These are phyloP conservation scores for Pichia heedii DNA, from an alignment of 805 yeast species.

Conservation along the genomic window DNA sequence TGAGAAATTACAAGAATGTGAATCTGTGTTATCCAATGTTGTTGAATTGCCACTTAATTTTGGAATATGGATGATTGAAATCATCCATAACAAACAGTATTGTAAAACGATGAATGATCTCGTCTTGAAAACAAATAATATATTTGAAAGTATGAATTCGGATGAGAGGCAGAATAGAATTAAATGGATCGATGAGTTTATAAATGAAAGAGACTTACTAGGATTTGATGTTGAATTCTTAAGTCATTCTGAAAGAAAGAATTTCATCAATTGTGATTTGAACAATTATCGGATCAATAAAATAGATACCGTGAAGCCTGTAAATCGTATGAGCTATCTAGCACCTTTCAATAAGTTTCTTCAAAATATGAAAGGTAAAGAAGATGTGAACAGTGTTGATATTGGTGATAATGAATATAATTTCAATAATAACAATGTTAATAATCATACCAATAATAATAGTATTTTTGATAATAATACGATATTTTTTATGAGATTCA, in stretches of 20 bases:
- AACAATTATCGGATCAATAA: not conserved
- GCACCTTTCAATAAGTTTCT: constrained; percentile 24
- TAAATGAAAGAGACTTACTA: constrained; percentile 24
- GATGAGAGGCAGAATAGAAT: constrained; percentile 47
- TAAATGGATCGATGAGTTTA: constrained; percentile 59
- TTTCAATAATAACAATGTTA: not conserved
- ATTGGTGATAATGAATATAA: constrained; percentile 19
- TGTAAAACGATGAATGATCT: constrained; percentile 30
- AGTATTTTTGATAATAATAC: not conserved
- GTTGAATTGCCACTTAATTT: constrained; percentile 64
- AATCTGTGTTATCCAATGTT: constrained; percentile 30
- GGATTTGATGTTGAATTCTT: constrained; percentile 10
- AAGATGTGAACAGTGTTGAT: no score
- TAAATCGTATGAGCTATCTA: constrained; percentile 13
- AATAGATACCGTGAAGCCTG: not conserved
- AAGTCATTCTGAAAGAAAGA: not conserved
- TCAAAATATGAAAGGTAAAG: constrained; percentile 27
- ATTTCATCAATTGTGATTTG: not conserved
- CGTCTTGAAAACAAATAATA: constrained; percentile 41
- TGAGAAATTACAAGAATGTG: constrained; percentile 23
- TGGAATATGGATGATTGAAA: constrained; percentile 60
- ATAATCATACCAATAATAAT: not conserved
- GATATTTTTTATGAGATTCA: not conserved
- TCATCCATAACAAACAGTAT: constrained; percentile 53
- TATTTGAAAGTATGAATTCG: constrained; percentile 45